Conservation (phyloP, 139 green algal species). For the Spirogloea muscicola region DNA sequence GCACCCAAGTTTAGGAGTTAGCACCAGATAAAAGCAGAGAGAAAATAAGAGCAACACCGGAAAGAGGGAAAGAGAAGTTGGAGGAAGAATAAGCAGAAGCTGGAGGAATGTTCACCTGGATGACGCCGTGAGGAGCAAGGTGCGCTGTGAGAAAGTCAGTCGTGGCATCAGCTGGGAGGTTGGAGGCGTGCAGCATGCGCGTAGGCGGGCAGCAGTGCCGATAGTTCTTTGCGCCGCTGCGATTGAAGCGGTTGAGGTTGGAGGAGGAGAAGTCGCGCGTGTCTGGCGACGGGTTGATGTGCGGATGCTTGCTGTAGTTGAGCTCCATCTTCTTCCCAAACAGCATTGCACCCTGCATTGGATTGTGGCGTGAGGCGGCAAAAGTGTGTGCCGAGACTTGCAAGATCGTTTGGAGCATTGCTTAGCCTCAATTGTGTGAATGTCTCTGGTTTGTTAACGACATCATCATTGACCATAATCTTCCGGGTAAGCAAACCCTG, state of each 20-base stretch:
- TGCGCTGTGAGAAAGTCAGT: conserved; percentile 24
- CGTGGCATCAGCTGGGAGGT: conserved; percentile 30
- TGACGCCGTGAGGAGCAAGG: conserved; percentile 27
- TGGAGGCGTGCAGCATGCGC: conserved; percentile 40
- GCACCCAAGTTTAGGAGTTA: too few relatives aligned
- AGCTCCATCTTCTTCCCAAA: conserved; percentile 46
- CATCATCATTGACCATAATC: too few relatives aligned
- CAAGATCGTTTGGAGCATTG: too few relatives aligned
- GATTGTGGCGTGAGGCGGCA: too few relatives aligned
- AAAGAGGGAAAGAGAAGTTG: too few relatives aligned
- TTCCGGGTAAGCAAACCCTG: too few relatives aligned
- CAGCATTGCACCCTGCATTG: conserved; percentile 32
- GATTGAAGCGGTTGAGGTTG: conserved; percentile 47
- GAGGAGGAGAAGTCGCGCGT: conserved; percentile 36
- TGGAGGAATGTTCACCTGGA: too few relatives aligned
- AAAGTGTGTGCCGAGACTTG: too few relatives aligned
- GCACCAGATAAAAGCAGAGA: not conserved
- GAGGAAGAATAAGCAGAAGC: too few relatives aligned
- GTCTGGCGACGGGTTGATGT: conserved; percentile 45
- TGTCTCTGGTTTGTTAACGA: too few relatives aligned
- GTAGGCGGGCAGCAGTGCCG: conserved; percentile 44
- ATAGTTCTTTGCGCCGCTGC: conserved; percentile 43
- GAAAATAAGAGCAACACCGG: not conserved
- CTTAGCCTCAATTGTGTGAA: too few relatives aligned
- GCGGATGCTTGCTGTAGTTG: conserved; percentile 47